Percentiles rank a stretch among this genome's conserved stretches.
Conservation (phyloP, 768 basidiomycete genomes). For the Suillus spraguei region DNA sequence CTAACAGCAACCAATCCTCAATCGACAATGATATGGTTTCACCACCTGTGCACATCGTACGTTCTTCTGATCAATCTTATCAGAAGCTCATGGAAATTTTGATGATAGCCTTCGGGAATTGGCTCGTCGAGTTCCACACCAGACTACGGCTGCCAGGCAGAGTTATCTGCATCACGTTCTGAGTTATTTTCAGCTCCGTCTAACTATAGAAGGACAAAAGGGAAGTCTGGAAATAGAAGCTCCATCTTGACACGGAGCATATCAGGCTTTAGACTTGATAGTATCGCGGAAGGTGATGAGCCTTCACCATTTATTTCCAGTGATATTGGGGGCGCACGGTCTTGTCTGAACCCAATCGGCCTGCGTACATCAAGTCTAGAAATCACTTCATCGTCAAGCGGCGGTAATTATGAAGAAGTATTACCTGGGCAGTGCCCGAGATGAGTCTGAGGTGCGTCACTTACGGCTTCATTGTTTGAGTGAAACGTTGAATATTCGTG, state of each 20-base stretch:
- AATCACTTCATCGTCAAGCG: background rate
- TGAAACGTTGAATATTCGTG: background rate
- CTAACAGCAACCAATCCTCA: background rate
- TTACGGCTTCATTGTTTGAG: too few species aligned
- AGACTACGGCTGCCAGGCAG: background rate
- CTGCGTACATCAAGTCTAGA: background rate
- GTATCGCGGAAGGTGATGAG: constrained; percentile 6
- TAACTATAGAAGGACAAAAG: background rate
- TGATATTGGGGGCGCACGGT: background rate
- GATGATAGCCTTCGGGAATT: background rate
- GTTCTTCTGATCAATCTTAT: background rate
- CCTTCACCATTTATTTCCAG: background rate
- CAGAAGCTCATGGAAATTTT: background rate
- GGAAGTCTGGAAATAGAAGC: background rate
- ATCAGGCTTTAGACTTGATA: background rate
- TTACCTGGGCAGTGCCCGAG: background rate
- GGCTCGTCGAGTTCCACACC: background rate
- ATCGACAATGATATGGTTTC: background rate
- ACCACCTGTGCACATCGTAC: background rate
- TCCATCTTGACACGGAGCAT: background rate
- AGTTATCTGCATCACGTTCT: background rate
- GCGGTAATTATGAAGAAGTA: background rate
- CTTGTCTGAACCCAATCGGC: too few species aligned
- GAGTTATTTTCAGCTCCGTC: background rate
- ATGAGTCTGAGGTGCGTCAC: background rate